Base-by-base conservation (phyloP, 1,284 basidiomycete species). In the Boletus sp. region DNA sequence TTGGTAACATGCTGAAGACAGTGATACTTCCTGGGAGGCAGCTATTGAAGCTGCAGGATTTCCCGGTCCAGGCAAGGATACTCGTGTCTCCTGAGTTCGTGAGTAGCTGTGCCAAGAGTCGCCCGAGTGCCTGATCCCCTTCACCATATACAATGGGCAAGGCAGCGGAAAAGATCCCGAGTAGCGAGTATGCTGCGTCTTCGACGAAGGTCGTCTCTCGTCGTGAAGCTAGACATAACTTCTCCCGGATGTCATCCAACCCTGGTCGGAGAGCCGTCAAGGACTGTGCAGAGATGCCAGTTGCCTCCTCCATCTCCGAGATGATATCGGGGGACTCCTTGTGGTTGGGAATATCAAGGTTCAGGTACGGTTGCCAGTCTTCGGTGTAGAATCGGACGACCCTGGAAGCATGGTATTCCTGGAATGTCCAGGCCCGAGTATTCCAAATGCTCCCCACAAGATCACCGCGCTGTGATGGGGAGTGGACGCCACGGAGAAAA, bases 341-440 rank as follows among this genome's bases (percentile, higher is more conserved):
- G 37, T 49, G 48, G 8, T 49, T 49, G 7, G 14, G 26, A 8
- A 40, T n/a, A 19, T 49, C 20, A 0, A 20, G 29, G 26, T 30
- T n/a, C 8, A 30, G 6, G 9, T 50, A 50, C 2, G 29, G 29
- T 3, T 20, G 34, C 48, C 48, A 47, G 8, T 47, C 44, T 3
- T 47, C 44, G 2, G 43, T 47, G 9, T 46, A 47, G 20, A 47
- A 47, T 26, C 34, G 35, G 13, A 51, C 33, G 1, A 30, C 32
- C 14, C 36, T 39, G 8, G 48, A 33, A 8, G 56, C 50, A n/a
- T 51, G 22, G 12, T 55, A 41, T 23, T 49, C 56, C 38, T 52
- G 56, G 4, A 50, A 48, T 10, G 49, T 55, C 56, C 53, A 55
- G 0, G 37, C 56, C 2, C 56, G 38, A 16, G 29, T 44, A 13